A percentile compares a stretch with the other conserved stretches of the same genome.
Evolutionary conservation across 2,329 filamentous ascomycete genomes (phyloP).

Genomic region (Rhinocladiella similis): DNA sequence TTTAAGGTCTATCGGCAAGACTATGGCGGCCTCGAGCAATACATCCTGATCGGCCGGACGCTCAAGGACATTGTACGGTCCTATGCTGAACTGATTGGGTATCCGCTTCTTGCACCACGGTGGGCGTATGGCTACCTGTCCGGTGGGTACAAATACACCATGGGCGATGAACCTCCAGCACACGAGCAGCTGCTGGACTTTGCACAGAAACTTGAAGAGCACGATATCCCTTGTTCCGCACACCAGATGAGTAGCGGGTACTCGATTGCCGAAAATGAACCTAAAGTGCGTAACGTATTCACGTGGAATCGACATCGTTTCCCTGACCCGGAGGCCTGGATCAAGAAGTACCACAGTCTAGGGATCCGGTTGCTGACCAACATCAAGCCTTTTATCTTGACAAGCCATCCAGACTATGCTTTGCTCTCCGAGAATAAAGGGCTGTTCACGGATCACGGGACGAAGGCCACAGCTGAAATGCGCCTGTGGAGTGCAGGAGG

Average conservation of each 20-base stretch:
- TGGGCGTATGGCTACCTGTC: slow-evolving; percentile 74
- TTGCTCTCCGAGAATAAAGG: slow-evolving; percentile 59
- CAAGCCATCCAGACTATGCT: slow-evolving; percentile 65
- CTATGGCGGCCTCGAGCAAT: slow-evolving; percentile 70
- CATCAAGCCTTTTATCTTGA: slow-evolving; percentile 71
- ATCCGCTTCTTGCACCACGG: slow-evolving; percentile 66
- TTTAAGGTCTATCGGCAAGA: slow-evolving; percentile 75
- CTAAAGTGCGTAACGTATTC: slow-evolving; percentile 70
- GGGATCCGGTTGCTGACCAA: slow-evolving; percentile 71
- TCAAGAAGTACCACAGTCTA: slow-evolving; percentile 60
- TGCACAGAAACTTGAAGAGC: slow-evolving; percentile 59
- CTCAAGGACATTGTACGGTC: slow-evolving; percentile 64
- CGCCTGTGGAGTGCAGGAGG: slow-evolving; percentile 72
- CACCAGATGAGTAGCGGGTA: slow-evolving; percentile 75
- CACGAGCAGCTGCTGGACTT: slow-evolving; percentile 61
- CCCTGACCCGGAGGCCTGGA: slow-evolving; percentile 65
- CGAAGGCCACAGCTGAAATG: slow-evolving; percentile 55
- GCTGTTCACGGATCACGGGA: slow-evolving; percentile 63
- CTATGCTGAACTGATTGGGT: slow-evolving; percentile 68
- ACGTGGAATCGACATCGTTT: slow-evolving; percentile 73
- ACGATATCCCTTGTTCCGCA: slow-evolving; percentile 69
- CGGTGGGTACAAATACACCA: slow-evolving; percentile 64
- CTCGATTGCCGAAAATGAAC: slow-evolving; percentile 65
- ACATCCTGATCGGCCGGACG: slow-evolving; percentile 66
- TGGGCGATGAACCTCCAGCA: slow-evolving; percentile 57